These are phyloP conservation scores for Coemansia asiatica DNA, from an alignment of 192 early-diverging fungal species.

Conservation along the genomic window DNA sequence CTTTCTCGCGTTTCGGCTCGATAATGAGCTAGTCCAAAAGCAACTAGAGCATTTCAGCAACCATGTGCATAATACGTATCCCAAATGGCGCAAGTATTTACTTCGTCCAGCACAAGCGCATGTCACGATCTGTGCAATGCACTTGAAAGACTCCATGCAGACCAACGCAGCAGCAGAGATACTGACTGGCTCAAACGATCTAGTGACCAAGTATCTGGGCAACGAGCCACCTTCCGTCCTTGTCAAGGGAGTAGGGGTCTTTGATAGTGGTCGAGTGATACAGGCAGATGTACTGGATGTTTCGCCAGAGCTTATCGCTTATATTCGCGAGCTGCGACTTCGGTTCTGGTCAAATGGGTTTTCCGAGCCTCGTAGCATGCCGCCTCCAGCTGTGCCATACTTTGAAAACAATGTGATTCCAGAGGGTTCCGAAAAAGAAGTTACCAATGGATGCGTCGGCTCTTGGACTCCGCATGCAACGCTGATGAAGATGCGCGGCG, in stretches of 20 bases:
- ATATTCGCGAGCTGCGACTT: conserved; percentile 12
- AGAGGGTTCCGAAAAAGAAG: neutral
- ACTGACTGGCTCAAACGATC: neutral
- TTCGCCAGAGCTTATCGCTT: neutral
- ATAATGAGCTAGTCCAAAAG: neutral
- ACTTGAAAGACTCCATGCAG: neutral
- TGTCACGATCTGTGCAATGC: conserved; percentile 5
- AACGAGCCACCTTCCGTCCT: neutral
- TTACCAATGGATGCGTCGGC: neutral
- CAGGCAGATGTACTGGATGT: neutral
- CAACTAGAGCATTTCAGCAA: conserved; percentile 3
- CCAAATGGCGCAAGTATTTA: conserved; percentile 16
- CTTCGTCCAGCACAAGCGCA: conserved; percentile 11
- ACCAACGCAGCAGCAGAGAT: conserved; percentile 3
- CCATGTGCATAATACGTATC: neutral
- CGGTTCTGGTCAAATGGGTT: conserved; percentile 20
- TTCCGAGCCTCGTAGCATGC: neutral
- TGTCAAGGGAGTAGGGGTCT: neutral
- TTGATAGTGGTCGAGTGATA: conserved; percentile 9
- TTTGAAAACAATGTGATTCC: conserved; percentile 13
- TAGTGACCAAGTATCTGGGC: neutral
- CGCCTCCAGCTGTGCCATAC: conserved; percentile 4
- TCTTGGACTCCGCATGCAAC: conserved; percentile 14
- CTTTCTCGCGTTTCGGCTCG: conserved; percentile 11
- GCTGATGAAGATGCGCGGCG: conserved; percentile 14